Evolutionary conservation across 179 eudicot species (phyloP), one percentile per base, ranked within the genome.

Genomic region (Beta lomatogona): DNA sequence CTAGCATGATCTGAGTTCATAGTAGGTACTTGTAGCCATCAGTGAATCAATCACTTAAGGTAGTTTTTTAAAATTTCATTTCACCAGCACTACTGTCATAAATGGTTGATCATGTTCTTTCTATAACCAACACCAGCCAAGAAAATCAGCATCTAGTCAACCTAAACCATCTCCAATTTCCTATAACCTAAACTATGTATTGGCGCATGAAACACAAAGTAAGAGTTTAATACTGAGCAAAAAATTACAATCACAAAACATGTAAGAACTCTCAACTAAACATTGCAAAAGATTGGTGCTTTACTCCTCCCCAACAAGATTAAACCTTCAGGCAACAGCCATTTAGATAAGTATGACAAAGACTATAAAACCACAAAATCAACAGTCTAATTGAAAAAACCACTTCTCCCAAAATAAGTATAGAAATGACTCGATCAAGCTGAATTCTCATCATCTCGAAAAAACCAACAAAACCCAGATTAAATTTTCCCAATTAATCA

Each of bases 381-480:
- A 73, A 71, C 12, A 9, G 6, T 19, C 14, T 58, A 66, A 22
- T 66, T 66, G 18, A 28, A 66, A 65, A 66, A 66, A 8, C 4
- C n/a, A 74, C 4, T 14, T 25, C 4, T 0, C 13, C 41, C 41
- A 36, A 36, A 15, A 13, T 2, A 41, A 54, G 58, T 55, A 9
- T 67, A 48, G 18, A 16, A 13, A 54, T 9, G 3, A 36, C 61
- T 11, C 54, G 31, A 80, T 75, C 79, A 81, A 15, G 44, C 3
- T 19, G 12, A 74, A 25, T 48, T 31, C 14, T 82, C 71, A 65
- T 64, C 46, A 67, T 19, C 75, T 65, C 52, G 5, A 10, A 9
- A 63, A 77, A 83, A 67, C 57, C 50, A 44, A 16, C 59, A 79
- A 78, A 79, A 78, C 76, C 79, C 65, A 79, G 14, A 69, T 79